Evolutionary conservation across 129 eudicot genomes (phyloP).

Genomic region (Helianthus tuberosus): DNA sequence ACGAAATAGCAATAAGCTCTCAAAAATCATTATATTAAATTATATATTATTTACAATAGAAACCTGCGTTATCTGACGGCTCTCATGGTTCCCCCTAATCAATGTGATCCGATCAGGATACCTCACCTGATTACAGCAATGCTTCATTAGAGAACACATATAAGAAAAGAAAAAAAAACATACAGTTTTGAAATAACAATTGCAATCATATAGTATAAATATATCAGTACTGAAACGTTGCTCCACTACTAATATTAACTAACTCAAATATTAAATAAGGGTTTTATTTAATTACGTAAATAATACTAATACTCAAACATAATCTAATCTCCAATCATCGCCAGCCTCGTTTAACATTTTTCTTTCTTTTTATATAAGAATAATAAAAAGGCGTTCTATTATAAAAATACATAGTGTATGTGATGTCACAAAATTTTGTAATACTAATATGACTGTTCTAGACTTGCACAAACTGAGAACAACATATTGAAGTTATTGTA

Average conservation of each 20-base stretch:
- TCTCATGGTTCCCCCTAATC: constrained; percentile 97
- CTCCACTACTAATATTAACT: not conserved
- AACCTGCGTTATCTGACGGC: constrained; percentile 99
- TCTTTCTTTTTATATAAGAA: not conserved
- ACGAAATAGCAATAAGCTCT: constrained; percentile 28
- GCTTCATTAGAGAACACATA: constrained; percentile 28
- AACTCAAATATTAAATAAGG: not conserved
- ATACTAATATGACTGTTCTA: not conserved
- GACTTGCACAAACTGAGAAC: not conserved
- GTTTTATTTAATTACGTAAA: not conserved
- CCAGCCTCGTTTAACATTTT: not conserved
- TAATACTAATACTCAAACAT: not conserved
- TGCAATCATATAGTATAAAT: not conserved
- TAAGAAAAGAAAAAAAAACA: constrained; percentile 12
- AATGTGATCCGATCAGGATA: constrained; percentile 98
- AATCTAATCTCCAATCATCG: not conserved
- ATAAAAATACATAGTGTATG: not conserved
- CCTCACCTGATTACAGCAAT: constrained; percentile 65
- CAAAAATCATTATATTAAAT: not conserved
- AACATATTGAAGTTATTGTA: constrained; percentile 3
- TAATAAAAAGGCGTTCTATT: not conserved
- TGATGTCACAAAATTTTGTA: not conserved
- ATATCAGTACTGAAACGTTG: not conserved
- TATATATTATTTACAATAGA: constrained; percentile 1
- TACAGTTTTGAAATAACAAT: constrained; percentile 2